Evolutionary conservation across 768 basidiomycete genomes (phyloP).

Genomic region (Leccinum broughii): DNA sequence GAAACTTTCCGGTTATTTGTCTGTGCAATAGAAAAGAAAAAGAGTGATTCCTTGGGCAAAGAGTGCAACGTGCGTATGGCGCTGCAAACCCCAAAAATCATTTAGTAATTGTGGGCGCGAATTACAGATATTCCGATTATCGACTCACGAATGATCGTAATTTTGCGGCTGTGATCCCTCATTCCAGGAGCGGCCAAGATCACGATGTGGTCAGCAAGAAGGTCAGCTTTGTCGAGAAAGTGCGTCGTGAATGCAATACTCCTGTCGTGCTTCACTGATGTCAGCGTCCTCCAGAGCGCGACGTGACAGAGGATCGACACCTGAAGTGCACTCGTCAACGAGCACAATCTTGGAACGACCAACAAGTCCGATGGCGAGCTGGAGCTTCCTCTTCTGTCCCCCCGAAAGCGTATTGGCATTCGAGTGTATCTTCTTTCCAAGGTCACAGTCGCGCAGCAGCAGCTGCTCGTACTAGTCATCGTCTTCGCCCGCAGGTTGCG

Average conservation of each 20-base stretch:
- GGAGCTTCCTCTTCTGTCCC: no score
- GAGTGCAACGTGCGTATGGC: no score
- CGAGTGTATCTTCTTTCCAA: constrained; percentile 49
- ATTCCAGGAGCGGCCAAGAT: constrained; percentile 74
- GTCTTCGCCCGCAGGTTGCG: constrained; percentile 38
- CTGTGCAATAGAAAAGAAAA: no score
- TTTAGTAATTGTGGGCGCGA: no score
- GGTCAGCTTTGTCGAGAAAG: constrained; percentile 79
- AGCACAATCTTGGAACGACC: no score
- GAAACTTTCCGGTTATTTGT: no score
- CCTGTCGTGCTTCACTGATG: constrained; percentile 61
- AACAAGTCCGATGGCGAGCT: no score
- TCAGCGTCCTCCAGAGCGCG: constrained; percentile 78
- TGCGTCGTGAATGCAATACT: constrained; percentile 81
- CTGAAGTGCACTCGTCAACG: constrained; percentile 62
- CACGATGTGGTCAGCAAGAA: constrained; percentile 74
- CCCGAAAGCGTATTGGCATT: constrained; percentile 11
- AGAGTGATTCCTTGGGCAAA: no score
- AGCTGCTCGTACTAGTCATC: constrained; percentile 69
- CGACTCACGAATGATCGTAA: no score
- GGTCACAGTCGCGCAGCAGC: constrained; percentile 69
- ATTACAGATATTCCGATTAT: no score
- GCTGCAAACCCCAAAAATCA: no score
- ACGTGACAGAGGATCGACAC: constrained; percentile 79
- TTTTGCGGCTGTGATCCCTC: constrained; percentile 44